Conservation (phyloP, 2,329 filamentous ascomycete species). For the Penicillium expansum region DNA sequence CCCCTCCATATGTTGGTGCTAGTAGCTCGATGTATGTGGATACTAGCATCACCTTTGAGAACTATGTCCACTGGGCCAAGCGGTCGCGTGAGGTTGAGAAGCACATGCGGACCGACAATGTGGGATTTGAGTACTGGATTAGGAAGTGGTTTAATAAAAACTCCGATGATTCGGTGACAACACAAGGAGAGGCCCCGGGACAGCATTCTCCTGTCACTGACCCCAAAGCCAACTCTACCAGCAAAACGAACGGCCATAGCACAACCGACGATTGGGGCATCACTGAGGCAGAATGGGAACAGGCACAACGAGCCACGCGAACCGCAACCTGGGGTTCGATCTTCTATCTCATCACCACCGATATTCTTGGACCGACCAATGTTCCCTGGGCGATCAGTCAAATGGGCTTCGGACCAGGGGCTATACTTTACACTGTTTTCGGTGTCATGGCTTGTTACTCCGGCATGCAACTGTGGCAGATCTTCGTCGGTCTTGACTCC, state of each 20-base stretch:
- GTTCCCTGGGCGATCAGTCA: constrained; percentile 32
- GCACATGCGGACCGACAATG: constrained; percentile 16
- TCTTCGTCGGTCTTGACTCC: constrained; percentile 49
- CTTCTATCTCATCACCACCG: constrained; percentile 53
- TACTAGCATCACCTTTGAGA: constrained; percentile 34
- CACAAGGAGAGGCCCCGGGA: background rate
- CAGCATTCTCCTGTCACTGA: background rate
- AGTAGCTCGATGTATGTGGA: constrained; percentile 20
- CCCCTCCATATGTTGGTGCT: background rate
- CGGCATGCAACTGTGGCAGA: constrained; percentile 43
- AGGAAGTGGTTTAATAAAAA: background rate
- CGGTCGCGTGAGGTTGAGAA: constrained; percentile 36
- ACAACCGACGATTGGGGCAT: background rate
- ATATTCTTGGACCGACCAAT: constrained; percentile 48
- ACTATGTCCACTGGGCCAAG: constrained; percentile 37
- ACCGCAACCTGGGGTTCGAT: constrained; percentile 49
- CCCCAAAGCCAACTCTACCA: background rate
- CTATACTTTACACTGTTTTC: constrained; percentile 40
- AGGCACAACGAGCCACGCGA: constrained; percentile 47
- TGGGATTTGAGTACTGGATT: constrained; percentile 3
- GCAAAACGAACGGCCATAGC: background rate
- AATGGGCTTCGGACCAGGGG: constrained; percentile 46
- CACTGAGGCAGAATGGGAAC: constrained; percentile 44
- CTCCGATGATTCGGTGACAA: background rate
- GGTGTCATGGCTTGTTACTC: constrained; percentile 45